phyloP scores from a whole-genome alignment of 1,139 yeast species.

The Lodderomyces orthopsilosis region DNA sequence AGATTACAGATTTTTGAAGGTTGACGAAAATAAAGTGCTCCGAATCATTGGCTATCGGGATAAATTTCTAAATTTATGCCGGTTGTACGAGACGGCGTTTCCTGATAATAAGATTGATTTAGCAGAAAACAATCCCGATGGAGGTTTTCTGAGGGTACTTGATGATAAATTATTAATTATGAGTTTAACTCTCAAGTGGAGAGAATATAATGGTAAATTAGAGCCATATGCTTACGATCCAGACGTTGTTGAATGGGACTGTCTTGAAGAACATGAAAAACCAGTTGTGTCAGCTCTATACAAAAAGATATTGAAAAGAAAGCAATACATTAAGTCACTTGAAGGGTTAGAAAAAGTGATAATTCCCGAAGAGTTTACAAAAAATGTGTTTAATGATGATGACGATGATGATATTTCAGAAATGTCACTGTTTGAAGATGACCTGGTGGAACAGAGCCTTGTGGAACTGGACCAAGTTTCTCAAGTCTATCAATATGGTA shows the following conservation, averaged over 20 bases:
- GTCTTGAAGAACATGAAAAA: neutral
- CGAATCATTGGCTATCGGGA: neutral
- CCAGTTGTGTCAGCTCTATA: neutral
- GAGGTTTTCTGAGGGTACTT: neutral
- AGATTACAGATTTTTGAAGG: neutral
- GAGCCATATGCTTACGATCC: conserved; percentile 13
- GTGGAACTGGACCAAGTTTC: neutral
- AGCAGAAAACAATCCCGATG: neutral
- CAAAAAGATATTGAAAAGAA: conserved; percentile 3
- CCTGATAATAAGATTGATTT: neutral
- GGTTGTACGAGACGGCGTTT: neutral
- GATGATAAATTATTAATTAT: conserved; percentile 9
- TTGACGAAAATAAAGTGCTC: conserved; percentile 1
- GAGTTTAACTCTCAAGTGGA: conserved; percentile 6
- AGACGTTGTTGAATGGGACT: conserved; percentile 5
- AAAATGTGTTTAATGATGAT: neutral
- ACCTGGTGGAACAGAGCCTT: neutral
- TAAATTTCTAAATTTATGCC: neutral
- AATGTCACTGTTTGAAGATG: neutral
- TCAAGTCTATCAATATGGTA: neutral
- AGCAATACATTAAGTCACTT: neutral
- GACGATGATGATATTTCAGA: neutral
- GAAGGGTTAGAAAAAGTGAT: neutral
- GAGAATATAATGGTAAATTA: conserved; percentile 5
- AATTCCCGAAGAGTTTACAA: neutral